These are phyloP conservation scores for Salicornia ramosissima DNA, from an alignment of 148 eudicot species.

Conservation along the genomic window DNA sequence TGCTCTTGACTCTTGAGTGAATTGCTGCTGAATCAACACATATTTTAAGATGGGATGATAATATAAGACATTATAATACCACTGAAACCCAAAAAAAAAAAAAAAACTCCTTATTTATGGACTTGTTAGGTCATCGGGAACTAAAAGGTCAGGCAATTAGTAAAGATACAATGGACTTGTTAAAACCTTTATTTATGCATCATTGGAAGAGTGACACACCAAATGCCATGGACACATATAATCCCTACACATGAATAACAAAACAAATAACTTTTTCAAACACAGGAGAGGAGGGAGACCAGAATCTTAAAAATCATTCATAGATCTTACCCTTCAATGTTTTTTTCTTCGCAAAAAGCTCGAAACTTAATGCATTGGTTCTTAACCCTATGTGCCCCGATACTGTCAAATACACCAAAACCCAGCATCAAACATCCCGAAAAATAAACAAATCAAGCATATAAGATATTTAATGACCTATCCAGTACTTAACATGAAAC, in stretches of 20 bases:
- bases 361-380: constrained; percentile 46
- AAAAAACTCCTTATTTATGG: too few relatives aligned
- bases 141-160: not conserved
- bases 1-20: not conserved
- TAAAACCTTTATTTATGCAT: not conserved
- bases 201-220: constrained; percentile 3
- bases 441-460: not conserved
- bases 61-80: not conserved
- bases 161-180: not conserved
- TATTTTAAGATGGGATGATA: not conserved
- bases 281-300: not conserved
- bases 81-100: too few relatives aligned
- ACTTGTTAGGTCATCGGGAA: too few relatives aligned
- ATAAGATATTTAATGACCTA: not conserved
- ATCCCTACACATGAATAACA: not conserved
- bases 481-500: not conserved
- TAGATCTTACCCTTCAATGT: constrained; percentile 51
- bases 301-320: not conserved
- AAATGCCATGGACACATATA: not conserved
- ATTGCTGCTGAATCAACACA: not conserved
- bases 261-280: not conserved
- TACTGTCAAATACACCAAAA: constrained; percentile 30
- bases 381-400: constrained; percentile 58
- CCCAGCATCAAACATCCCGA: not conserved
- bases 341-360: constrained; percentile 49